Base-by-base conservation (phyloP, 306 rosid species). In the Elaeagnus macrophylla region DNA sequence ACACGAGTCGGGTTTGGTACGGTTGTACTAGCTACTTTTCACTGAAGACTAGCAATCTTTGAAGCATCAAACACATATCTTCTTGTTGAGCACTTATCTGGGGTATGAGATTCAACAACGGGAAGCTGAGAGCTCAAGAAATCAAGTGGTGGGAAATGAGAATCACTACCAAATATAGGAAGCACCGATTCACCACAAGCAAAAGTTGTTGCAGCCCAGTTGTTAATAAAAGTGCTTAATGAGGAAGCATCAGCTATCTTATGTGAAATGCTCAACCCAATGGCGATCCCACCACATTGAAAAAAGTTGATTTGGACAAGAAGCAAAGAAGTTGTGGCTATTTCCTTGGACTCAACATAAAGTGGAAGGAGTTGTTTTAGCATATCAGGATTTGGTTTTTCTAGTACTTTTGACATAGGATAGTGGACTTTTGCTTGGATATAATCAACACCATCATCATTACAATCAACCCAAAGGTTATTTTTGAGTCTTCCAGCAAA, bases 11-110 rank as follows among this genome's bases (percentile, higher is more conserved):
- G 76, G 12, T 56, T 16, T 14, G 48, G 36, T 37, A 7, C 41
- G 35, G 16, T 12, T 14, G 17, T 20, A 12, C 46, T 43, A 3
- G 39, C 57, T 51, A 56, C 43, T 10, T 67, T 61, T 10, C 25
- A 40, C 64, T 73, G 67, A 51, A 76, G 56, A 1, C 40, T 15
- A 25, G 67, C 37, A 37, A 73, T 64, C 25, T 38, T 47, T 15
- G 64, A 39, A 44, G 53, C 62, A 15, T 39, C 46, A 47, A 80
- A 76, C 45, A 61, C 41, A 18, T 76, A 62, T 50, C 82, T 73
- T 35, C 18, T 68, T 54, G 76, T 67, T n/a, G 43, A 25, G 45
- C 65, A 73, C 3, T 67, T 64, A 0, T 51, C 73, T 38, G 14
- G 48, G 14, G 6, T 12, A 2, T 25, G 32, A 25, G 32, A 25